Base-by-base conservation (phyloP, 2,329 filamentous ascomycete genomes). In the Pseudopithomyces maydicus region DNA sequence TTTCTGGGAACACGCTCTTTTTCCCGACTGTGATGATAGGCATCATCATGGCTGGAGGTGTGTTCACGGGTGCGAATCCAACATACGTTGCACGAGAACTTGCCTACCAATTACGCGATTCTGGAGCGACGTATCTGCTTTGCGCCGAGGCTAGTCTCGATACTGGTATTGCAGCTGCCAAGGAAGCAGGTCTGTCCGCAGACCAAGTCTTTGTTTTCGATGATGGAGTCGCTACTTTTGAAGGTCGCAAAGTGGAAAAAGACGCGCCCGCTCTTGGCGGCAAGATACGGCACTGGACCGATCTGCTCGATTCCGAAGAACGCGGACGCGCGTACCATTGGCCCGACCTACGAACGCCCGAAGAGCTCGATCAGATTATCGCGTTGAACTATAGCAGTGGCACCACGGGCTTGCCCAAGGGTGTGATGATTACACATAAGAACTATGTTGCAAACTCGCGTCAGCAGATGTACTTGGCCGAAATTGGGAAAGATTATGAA, bases 331-430 rank as follows among this genome's bases (percentile, higher is more conserved):
- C 68, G 2, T 93, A 89, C 72, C 74, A 77, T 46, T 95, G 91
- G 90, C 72, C 83, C 15, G 81, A 87, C 56, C 81, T 81, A 46
- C 68, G 80, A 0, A 73, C 77, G 0, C 78, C 83, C 39, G 76
- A 85, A 1, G 81, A 81, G 56, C 73, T 77, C 22, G 64, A 81
- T 54, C 81, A 82, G 5, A 84, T 85, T 1, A 85, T 88, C 63
- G 88, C 86, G 6, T 83, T 96, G 59, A 95, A 96, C 74, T 96
- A 94, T 76, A 90, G 86, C 62, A 88, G 85, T 29, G 87, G 91
- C 11, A 93, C 90, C 1, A 96, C 92, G 2, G 91, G 92, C 6
- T 82, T 92, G 3, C 90, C 91, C 10, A 96, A 96, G 73, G 92
- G 92, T 11, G 91, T 95, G 14, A 87, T 90, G 75, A 89, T 95